Evolutionary conservation across 208 protist species (phyloP), one percentile per base, ranked within the genome.

Genomic region (Porcisia hertigi): DNA sequence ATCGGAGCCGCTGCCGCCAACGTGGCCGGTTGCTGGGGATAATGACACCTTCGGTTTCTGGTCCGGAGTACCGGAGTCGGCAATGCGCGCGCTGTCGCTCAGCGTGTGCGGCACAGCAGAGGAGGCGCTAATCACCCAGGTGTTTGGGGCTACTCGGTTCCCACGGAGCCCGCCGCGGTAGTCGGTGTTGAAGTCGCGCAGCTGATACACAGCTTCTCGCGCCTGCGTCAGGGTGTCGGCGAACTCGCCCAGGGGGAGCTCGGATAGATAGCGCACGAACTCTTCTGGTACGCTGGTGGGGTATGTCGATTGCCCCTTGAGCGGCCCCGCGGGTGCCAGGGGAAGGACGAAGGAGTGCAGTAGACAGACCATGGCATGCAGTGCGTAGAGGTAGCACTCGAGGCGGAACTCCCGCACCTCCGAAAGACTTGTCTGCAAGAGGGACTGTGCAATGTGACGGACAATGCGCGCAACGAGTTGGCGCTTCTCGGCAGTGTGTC

Each of bases 261-360:
- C 65, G 4, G 69, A n/a, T 30, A 88, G 79, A 73, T 91, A 87
- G 36, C 55, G 64, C 49, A 59, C 34, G 45, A 86, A 90, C 58
- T 71, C 54, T 18, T 54, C 73, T 16, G 30, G 55, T 18, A 73
- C 23, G 20, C 41, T 36, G 43, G 1, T 55, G 66, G 66, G 12
- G n/a, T 23, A 36, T 2, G 30, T n/a, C 12, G 73, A 59, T 67
- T 59, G 69, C 62, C 63, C 66, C 69, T 47, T 67, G 36, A 7
- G 41, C 30, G 41, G 14, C 9, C 1, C 47, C 34, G 43, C 12
- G 2, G 25, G 14, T 18, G 66, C 8, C 45, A 78, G 25, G 36
- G 84, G 88, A 6, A 95, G 76, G 7, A 92, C 82, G 67, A 95
- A 93, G 36, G 89, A 91, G 71, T 95, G 89, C 12, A 93, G 67